phyloP scores from a whole-genome alignment of 2,329 filamentous ascomycete species.

The Clarireedia paspali region DNA sequence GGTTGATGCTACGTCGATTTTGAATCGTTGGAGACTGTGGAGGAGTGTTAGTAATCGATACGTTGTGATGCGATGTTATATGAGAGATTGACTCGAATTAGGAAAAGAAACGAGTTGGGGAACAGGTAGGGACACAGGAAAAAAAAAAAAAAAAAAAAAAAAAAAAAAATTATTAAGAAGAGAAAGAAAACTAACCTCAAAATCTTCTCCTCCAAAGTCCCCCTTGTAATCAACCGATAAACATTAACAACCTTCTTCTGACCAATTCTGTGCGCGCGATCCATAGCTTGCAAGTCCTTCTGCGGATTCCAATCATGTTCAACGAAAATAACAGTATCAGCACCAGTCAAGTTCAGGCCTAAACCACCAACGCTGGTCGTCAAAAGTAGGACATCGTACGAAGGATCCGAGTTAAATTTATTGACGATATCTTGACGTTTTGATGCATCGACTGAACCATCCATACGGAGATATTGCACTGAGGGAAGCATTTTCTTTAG shows the following conservation, averaged over 20 bases:
- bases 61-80: neutral
- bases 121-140: neutral
- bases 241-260: constrained; percentile 99
- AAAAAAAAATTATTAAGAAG: neutral
- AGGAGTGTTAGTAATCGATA: constrained; percentile 7
- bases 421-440: constrained; percentile 97
- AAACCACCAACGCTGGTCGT: constrained; percentile 94
- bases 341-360: constrained; percentile 89
- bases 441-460: constrained; percentile 85
- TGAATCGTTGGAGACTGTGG: constrained; percentile 87
- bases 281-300: constrained; percentile 98
- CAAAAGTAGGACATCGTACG: constrained; percentile 86
- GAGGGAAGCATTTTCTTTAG: constrained; percentile 84
- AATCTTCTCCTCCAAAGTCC: constrained; percentile 97
- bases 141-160: neutral
- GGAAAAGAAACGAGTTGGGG: neutral
- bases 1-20: constrained; percentile 96
- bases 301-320: constrained; percentile 99
- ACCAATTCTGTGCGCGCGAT: constrained; percentile 93
- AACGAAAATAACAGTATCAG: constrained; percentile 98
- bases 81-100: neutral
- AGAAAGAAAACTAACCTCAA: constrained; percentile 48
- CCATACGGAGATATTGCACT: constrained; percentile 88
- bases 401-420: constrained; percentile 95
- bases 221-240: constrained; percentile 90